A percentile compares a stretch with the other conserved stretches of the same genome.
Evolutionary conservation across 345 rosid genomes (phyloP).

Genomic region (Nephelium lappaceum): DNA sequence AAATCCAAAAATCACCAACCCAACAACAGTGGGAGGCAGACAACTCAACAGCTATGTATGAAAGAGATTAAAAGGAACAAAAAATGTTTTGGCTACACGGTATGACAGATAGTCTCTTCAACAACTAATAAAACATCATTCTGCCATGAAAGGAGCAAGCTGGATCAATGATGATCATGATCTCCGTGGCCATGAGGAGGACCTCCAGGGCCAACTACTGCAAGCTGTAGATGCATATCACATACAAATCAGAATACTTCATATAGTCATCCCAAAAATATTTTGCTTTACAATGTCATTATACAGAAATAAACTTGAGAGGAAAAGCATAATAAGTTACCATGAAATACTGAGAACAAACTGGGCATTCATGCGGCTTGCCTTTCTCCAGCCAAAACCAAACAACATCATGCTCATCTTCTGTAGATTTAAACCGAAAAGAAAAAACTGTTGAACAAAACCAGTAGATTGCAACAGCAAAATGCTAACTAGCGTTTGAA

Average conservation of each 20-base stretch:
- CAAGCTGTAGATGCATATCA: background rate
- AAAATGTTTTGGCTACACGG: background rate
- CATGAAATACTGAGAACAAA: conserved; percentile 45
- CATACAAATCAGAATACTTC: background rate
- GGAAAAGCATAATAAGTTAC: conserved; percentile 18
- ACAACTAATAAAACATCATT: background rate
- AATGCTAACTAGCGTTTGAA: background rate
- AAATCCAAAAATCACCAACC: conserved; percentile 5
- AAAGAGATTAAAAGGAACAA: background rate
- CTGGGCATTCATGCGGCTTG: conserved; percentile 40
- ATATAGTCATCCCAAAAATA: background rate
- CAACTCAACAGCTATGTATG: background rate
- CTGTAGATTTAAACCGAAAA: conserved; percentile 14
- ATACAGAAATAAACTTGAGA: background rate
- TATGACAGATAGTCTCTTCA: background rate
- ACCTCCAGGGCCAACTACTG: conserved; percentile 14
- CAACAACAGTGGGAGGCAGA: background rate
- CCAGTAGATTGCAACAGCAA: background rate
- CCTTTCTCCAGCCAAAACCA: conserved; percentile 52
- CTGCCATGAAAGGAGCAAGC: background rate
- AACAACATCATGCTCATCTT: conserved; percentile 47
- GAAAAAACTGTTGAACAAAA: background rate
- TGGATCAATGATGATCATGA: background rate
- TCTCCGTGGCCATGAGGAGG: background rate
- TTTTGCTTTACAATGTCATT: background rate